Evolutionary conservation across 345 rosid species (phyloP).

Genomic region (Eucalyptus decipiens): DNA sequence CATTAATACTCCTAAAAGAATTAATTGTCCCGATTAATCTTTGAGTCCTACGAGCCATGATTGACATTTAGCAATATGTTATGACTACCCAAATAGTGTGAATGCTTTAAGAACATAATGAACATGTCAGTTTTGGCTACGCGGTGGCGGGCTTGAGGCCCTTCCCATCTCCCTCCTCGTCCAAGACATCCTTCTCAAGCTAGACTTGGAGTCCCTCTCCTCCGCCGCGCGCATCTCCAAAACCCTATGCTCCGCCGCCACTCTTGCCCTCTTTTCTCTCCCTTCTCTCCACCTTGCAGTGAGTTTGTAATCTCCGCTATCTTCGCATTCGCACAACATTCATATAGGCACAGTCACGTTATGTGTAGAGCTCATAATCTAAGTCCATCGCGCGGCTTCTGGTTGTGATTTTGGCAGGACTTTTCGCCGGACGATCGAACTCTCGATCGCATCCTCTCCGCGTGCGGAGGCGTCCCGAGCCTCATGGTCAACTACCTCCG

Average conservation of each 20-base stretch:
- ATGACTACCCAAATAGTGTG: too few species aligned
- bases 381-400: neutral
- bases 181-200: slow-evolving; percentile 24
- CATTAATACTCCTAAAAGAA: too few species aligned
- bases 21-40: too few species aligned
- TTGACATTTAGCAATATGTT: too few species aligned
- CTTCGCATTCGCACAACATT: too few species aligned
- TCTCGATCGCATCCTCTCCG: slow-evolving; percentile 10
- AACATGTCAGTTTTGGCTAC: too few species aligned
- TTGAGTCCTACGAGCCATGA: too few species aligned
- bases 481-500: slow-evolving; percentile 41
- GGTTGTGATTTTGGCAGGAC: slow-evolving; percentile 1
- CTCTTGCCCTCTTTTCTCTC: slow-evolving; percentile 22
- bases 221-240: slow-evolving; percentile 29
- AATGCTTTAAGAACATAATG: too few species aligned
- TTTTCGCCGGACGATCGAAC: slow-evolving; percentile 25
- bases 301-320: neutral
- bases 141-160: neutral
- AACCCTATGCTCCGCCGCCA: slow-evolving; percentile 16
- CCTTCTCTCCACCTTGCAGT: slow-evolving; percentile 29
- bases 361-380: neutral
- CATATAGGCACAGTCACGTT: rapidly evolving
- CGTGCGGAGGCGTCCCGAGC: slow-evolving; percentile 10
- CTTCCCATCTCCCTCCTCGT: slow-evolving; percentile 12
- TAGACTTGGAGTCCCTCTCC: slow-evolving; percentile 38